Percentiles rank a stretch among this genome's conserved stretches.
Evolutionary conservation across 108 stramenopile genomes (phyloP).

Genomic region (Seminavis robusta): DNA sequence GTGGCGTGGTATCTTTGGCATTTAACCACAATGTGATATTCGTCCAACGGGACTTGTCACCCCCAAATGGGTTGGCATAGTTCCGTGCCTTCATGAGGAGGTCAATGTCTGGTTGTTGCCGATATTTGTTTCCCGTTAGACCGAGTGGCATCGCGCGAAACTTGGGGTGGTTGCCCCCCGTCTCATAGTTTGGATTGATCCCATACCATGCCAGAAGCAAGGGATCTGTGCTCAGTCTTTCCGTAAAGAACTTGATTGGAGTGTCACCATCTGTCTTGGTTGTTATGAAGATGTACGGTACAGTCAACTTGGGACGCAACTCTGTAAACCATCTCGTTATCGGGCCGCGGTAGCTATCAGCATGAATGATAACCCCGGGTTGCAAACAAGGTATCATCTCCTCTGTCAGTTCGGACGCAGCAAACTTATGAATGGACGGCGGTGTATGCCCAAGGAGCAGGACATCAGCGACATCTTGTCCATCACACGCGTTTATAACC

Average conservation of each 20-base stretch:
- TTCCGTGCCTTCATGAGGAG: conserved; percentile 4
- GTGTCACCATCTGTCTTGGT: conserved; percentile 4
- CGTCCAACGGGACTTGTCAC: conserved; percentile 5
- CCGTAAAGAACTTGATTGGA: neutral
- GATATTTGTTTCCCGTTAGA: conserved; percentile 3
- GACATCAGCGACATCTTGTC: conserved; percentile 18
- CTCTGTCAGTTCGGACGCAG: conserved; percentile 6
- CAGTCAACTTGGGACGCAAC: conserved; percentile 14
- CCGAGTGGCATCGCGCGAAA: conserved; percentile 18
- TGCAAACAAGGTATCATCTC: conserved; percentile 17
- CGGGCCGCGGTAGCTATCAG: conserved; percentile 1
- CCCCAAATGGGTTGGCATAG: conserved; percentile 26
- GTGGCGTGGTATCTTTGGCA: neutral
- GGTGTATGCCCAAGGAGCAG: conserved; percentile 2
- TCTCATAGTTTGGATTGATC: conserved; percentile 7
- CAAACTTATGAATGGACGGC: neutral
- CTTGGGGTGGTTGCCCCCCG: conserved; percentile 2
- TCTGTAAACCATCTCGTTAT: conserved; percentile 7
- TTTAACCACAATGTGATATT: neutral
- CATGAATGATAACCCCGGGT: conserved; percentile 19
- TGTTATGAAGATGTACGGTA: conserved; percentile 20
- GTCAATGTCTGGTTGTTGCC: conserved; percentile 5
- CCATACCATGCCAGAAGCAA: conserved; percentile 28
- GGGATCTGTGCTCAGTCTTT: conserved; percentile 5
- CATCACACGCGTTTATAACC: conserved; percentile 13